Evolutionary conservation across 2,329 filamentous ascomycete species (phyloP).

Genomic region (Penicillium olsonii): DNA sequence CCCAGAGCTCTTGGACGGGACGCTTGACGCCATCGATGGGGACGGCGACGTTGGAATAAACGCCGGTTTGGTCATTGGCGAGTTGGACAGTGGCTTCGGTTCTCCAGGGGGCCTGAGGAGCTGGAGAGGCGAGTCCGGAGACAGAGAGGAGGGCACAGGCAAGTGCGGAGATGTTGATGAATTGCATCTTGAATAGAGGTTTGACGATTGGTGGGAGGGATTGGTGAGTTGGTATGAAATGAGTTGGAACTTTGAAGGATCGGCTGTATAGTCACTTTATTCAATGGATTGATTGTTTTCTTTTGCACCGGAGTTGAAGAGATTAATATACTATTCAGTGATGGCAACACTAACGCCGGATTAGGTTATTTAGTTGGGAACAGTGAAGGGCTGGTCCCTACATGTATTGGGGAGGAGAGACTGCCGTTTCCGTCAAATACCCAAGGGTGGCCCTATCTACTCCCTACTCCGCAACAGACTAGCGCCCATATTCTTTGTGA

Average conservation of each 20-base stretch:
- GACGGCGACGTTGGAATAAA: slow-evolving; percentile 22
- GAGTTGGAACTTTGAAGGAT: slow-evolving; percentile 2
- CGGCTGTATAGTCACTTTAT: background rate
- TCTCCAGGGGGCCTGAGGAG: slow-evolving; percentile 7
- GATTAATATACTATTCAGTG: background rate
- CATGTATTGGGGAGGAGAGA: background rate
- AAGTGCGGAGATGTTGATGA: slow-evolving; percentile 17
- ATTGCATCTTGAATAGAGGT: slow-evolving; percentile 22
- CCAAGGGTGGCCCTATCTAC: background rate
- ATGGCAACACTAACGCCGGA: background rate
- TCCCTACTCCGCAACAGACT: background rate
- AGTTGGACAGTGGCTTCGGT: slow-evolving; percentile 24
- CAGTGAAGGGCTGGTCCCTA: background rate
- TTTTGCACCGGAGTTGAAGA: background rate
- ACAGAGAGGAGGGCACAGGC: slow-evolving; percentile 20
- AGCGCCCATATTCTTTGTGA: background rate
- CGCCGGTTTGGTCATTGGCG: slow-evolving; percentile 29
- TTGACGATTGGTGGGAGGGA: slow-evolving; percentile 1
- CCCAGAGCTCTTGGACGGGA: slow-evolving; percentile 24
- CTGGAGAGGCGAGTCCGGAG: slow-evolving; percentile 16
- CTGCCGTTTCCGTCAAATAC: slow-evolving; percentile 9
- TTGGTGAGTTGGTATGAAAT: background rate
- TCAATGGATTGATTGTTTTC: background rate
- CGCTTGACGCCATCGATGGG: slow-evolving; percentile 23
- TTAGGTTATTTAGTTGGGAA: slow-evolving; percentile 5